Conservation (phyloP, 805 yeast genomes). For the Brettanomyces naardenensis region DNA sequence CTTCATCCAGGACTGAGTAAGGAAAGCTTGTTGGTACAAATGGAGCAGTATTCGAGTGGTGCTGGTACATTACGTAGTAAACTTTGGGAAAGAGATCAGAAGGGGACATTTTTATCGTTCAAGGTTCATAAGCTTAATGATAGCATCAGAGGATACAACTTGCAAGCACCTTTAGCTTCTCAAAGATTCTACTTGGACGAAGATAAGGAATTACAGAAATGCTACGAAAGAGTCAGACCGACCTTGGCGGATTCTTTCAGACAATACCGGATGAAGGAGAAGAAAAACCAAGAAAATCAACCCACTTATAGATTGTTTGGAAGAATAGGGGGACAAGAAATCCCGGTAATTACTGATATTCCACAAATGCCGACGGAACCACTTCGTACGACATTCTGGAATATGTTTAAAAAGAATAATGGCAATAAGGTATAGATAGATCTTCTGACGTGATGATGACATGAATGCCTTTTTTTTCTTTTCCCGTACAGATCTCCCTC, state of each 20-base stretch:
- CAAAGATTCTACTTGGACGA: conserved; percentile 43
- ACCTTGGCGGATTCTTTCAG: conserved; percentile 15
- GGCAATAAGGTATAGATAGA: neutral
- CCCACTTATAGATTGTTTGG: too few species aligned
- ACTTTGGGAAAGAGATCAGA: conserved; percentile 32
- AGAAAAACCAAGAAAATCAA: too few species aligned
- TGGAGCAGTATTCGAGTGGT: conserved; percentile 13
- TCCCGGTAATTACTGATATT: conserved; percentile 16
- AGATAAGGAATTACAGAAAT: conserved; percentile 35
- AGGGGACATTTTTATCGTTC: conserved; percentile 22
- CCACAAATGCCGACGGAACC: conserved; percentile 25
- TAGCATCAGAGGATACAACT: conserved; percentile 46
- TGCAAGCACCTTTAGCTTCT: conserved; percentile 57
- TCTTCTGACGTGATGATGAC: neutral
- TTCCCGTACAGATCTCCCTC: too few species aligned
- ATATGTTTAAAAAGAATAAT: conserved; percentile 11
- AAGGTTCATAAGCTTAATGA: conserved; percentile 37
- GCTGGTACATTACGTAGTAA: conserved; percentile 12
- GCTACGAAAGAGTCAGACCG: conserved; percentile 28
- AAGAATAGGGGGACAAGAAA: too few species aligned
- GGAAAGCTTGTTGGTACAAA: conserved; percentile 8
- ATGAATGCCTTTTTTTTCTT: too few species aligned
- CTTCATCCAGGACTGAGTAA: conserved; percentile 12
- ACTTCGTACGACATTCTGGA: conserved; percentile 20
- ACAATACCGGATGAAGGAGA: conserved; percentile 14